These are phyloP conservation scores for Casuarina glauca DNA, from an alignment of 306 rosid species.

Conservation along the genomic window DNA sequence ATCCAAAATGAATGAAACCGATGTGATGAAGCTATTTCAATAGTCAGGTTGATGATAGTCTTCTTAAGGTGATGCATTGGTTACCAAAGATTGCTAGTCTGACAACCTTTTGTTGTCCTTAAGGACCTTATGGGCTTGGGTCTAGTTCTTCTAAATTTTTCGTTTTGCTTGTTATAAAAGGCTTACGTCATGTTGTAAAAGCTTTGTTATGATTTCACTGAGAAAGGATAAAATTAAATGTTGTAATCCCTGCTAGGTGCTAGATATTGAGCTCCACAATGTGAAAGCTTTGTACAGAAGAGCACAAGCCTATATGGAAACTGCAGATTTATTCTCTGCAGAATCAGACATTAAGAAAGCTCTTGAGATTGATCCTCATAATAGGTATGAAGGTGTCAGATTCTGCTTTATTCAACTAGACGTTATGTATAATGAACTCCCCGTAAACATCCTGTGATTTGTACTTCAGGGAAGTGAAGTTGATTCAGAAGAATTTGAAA, in stretches of 20 bases:
- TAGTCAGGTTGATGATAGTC: not conserved
- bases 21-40: slow-evolving; percentile 4
- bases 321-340: slow-evolving; percentile 51
- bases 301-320: slow-evolving; percentile 61
- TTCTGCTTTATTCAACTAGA: not conserved
- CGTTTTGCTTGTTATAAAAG: not conserved
- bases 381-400: slow-evolving; percentile 43
- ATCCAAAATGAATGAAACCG: not conserved
- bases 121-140: not conserved
- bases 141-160: not conserved
- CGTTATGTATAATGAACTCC: not conserved
- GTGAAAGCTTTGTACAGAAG: slow-evolving; percentile 71
- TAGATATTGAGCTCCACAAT: slow-evolving; percentile 55
- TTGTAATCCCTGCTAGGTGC: slow-evolving; percentile 45
- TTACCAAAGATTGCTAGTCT: not conserved
- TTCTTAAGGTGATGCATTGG: slow-evolving; percentile 7
- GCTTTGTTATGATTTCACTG: not conserved
- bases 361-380: slow-evolving; percentile 64
- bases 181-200: not conserved
- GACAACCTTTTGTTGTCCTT: not conserved
- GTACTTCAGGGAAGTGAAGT: slow-evolving; percentile 53
- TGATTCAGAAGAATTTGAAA: slow-evolving; percentile 58
- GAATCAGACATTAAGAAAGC: slow-evolving; percentile 67
- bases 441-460: not conserved
- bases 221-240: not conserved